These are phyloP conservation scores for Serendipita sp. DNA, from an alignment of 1,284 basidiomycete species.

Conservation along the genomic window DNA sequence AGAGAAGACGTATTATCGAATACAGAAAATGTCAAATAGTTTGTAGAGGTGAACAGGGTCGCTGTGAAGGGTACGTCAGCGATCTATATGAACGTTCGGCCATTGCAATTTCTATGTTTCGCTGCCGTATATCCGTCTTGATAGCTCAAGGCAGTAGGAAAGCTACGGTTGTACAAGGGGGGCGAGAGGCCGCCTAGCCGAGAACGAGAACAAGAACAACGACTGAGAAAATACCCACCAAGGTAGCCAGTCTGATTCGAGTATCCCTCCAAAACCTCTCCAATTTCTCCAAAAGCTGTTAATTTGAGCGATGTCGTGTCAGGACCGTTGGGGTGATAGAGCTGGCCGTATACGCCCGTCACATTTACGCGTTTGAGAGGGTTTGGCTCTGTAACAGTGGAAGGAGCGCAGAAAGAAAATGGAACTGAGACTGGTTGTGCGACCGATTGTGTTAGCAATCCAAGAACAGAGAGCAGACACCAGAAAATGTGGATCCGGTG, in stretches of 20 bases:
- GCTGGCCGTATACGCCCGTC: constrained; percentile 58
- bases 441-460: not conserved
- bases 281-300: constrained; percentile 46
- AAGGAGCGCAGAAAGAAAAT: constrained; percentile 25
- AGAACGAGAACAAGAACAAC: not conserved
- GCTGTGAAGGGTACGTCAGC: constrained; percentile 29
- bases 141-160: not conserved
- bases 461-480: constrained; percentile 8
- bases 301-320: constrained; percentile 42
- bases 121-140: too few species aligned
- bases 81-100: not conserved
- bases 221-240: constrained; percentile 30
- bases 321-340: constrained; percentile 27
- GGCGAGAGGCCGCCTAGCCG: constrained; percentile 10
- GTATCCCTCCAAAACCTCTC: constrained; percentile 43
- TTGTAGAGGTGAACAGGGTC: constrained; percentile 71
- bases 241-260: constrained; percentile 47
- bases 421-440: constrained; percentile 37
- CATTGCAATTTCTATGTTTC: too few species aligned
- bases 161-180: not conserved
- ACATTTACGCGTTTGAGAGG: constrained; percentile 48
- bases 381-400: constrained; percentile 40
- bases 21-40: constrained; percentile 62
- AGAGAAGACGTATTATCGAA: constrained; percentile 58
- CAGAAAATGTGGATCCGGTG: constrained; percentile 18